Conservation (phyloP, 345 rosid genomes). For the Rhodamnia argentea region DNA sequence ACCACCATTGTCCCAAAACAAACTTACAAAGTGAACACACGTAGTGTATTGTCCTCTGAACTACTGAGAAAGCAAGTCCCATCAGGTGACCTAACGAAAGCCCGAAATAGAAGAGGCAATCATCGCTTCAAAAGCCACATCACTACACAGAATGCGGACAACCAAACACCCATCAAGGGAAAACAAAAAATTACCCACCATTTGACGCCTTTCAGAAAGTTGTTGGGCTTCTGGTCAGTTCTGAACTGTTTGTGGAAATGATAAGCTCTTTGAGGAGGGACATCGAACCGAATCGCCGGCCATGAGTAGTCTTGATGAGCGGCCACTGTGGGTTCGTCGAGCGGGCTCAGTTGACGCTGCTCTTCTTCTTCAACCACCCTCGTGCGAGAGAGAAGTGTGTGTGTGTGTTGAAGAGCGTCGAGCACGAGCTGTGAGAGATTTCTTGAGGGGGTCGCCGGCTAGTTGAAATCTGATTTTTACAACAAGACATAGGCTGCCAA, state of each 20-base stretch:
- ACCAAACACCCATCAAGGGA: neutral
- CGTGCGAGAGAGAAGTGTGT: neutral
- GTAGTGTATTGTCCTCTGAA: constrained; percentile 73
- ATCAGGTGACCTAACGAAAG: constrained; percentile 71
- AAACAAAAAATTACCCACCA: constrained; percentile 21
- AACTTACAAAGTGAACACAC: constrained; percentile 59
- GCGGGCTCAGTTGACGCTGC: neutral
- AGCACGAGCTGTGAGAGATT: neutral
- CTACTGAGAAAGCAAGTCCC: constrained; percentile 78
- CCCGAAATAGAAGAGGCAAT: neutral
- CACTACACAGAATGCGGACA: neutral
- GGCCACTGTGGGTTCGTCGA: constrained; percentile 3
- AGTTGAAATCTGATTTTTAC: neutral
- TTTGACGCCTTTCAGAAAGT: constrained; percentile 82
- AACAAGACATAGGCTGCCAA: neutral
- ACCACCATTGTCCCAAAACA: neutral
- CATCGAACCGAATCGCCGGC: constrained; percentile 52
- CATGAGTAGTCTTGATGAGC: constrained; percentile 17
- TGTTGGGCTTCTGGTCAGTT: constrained; percentile 49
- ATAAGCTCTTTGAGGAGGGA: constrained; percentile 51
- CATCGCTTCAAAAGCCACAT: neutral
- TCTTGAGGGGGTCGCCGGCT: neutral
- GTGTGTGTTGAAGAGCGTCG: neutral
- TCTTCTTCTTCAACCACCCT: neutral
- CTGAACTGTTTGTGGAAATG: constrained; percentile 68